phyloP scores from a whole-genome alignment of 192 early-diverging fungal species.

The Backusella liffmaniae region DNA sequence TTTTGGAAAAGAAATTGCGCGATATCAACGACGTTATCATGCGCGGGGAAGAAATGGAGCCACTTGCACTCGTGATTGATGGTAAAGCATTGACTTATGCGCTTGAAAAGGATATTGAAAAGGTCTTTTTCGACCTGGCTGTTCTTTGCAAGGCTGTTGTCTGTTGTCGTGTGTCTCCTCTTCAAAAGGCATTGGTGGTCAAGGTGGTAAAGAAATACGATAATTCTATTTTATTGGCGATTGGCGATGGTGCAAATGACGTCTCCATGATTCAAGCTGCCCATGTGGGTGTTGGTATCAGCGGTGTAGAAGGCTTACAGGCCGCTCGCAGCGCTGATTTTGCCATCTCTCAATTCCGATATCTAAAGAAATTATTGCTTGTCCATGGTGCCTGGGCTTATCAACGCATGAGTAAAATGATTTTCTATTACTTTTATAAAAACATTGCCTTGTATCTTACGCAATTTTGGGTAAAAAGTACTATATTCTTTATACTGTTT shows the following conservation, averaged over 20 bases:
- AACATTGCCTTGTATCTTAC: slow-evolving; percentile 98
- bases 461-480: slow-evolving; percentile 79
- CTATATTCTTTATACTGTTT: background rate
- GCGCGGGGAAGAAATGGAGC: slow-evolving; percentile 47
- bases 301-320: slow-evolving; percentile 94
- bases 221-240: slow-evolving; percentile 87
- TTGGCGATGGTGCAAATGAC: slow-evolving; percentile 99
- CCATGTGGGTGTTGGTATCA: slow-evolving; percentile 96
- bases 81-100: slow-evolving; percentile 92
- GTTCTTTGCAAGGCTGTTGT: slow-evolving; percentile 92
- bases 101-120: slow-evolving; percentile 81
- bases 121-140: slow-evolving; percentile 85
- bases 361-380: slow-evolving; percentile 88
- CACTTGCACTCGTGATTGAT: slow-evolving; percentile 93
- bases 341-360: slow-evolving; percentile 96
- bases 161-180: slow-evolving; percentile 96
- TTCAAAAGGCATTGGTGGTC: slow-evolving; percentile 97
- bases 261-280: slow-evolving; percentile 99
- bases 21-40: slow-evolving; percentile 64
- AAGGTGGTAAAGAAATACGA: slow-evolving; percentile 94
- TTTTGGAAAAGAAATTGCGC: slow-evolving; percentile 83
- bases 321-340: slow-evolving; percentile 97
- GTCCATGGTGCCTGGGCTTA: slow-evolving; percentile 99
- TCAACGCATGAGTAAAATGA: slow-evolving; percentile 91
- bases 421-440: slow-evolving; percentile 98